phyloP scores from a whole-genome alignment of 441 rosid genomes.

The Populus hybrid region DNA sequence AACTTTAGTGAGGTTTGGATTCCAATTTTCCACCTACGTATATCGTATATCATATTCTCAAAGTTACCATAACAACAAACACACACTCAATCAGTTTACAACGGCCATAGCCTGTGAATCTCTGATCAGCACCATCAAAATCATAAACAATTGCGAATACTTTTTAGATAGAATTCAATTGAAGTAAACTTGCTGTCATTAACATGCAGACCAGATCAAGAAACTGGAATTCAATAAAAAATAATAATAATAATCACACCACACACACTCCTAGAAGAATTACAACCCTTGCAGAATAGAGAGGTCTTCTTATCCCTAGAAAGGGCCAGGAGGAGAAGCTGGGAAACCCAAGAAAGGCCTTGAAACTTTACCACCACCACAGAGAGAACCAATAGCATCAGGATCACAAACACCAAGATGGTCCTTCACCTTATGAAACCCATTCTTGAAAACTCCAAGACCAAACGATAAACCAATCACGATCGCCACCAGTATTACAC shows the following conservation, averaged over 20 bases:
- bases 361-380: background rate
- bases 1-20: too few species aligned
- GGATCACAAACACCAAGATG: conserved; percentile 30
- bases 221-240: background rate
- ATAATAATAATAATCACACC: background rate
- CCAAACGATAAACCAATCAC: conserved; percentile 63
- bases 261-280: background rate
- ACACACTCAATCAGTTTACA: background rate
- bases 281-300: background rate
- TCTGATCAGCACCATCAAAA: background rate
- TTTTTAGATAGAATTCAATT: background rate
- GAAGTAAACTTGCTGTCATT: background rate
- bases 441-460: conserved; percentile 71
- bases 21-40: too few species aligned
- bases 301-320: background rate
- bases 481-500: conserved; percentile 52
- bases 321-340: background rate
- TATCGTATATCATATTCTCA: too few species aligned
- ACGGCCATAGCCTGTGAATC: background rate
- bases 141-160: background rate
- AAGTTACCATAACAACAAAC: background rate
- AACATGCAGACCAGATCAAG: background rate
- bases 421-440: conserved; percentile 59
- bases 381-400: background rate
- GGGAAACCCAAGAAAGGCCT: background rate